Evolutionary conservation across 2,329 filamentous ascomycete species (phyloP).

Genomic region (Cephalotrichum gorgonifer): DNA sequence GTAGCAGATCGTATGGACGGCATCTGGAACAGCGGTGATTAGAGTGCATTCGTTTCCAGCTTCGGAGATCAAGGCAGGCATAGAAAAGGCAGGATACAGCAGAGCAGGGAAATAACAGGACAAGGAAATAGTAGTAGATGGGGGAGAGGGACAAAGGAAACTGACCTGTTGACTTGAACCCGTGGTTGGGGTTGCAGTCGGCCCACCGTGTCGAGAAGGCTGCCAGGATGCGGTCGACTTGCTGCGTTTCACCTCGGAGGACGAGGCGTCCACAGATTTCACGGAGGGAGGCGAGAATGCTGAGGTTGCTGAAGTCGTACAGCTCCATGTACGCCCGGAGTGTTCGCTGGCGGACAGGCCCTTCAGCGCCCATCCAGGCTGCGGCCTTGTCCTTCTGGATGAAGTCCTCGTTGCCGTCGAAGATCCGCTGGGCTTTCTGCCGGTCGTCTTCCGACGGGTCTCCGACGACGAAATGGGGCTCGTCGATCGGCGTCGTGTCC

Average conservation of each 20-base stretch:
- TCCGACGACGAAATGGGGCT: slow-evolving; percentile 46
- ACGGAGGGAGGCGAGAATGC: slow-evolving; percentile 68
- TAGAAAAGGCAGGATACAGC: not conserved
- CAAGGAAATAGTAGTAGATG: not conserved
- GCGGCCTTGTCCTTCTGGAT: slow-evolving; percentile 72
- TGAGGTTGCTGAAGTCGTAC: slow-evolving; percentile 75
- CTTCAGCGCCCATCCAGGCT: slow-evolving; percentile 77
- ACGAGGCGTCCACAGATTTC: slow-evolving; percentile 72
- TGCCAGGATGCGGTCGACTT: slow-evolving; percentile 88
- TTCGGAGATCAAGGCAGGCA: slow-evolving; percentile 18
- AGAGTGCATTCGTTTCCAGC: too few species aligned
- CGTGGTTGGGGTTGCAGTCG: slow-evolving; percentile 82
- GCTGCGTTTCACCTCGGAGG: slow-evolving; percentile 86
- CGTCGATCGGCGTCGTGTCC: slow-evolving; percentile 37
- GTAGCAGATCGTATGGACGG: slow-evolving; percentile 95
- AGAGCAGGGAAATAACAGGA: not conserved
- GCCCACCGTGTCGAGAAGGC: slow-evolving; percentile 88
- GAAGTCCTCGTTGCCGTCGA: slow-evolving; percentile 72
- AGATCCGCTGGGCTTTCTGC: slow-evolving; percentile 73
- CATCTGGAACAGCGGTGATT: slow-evolving; percentile 41
- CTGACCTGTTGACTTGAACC: slow-evolving; percentile 80
- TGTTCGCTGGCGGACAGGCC: slow-evolving; percentile 45
- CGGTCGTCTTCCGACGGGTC: slow-evolving; percentile 59
- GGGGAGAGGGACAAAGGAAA: too few species aligned
- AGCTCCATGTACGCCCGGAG: slow-evolving; percentile 79